Conservation (phyloP, 352 stramenopile species). For the Phytophthora citrophthora region DNA sequence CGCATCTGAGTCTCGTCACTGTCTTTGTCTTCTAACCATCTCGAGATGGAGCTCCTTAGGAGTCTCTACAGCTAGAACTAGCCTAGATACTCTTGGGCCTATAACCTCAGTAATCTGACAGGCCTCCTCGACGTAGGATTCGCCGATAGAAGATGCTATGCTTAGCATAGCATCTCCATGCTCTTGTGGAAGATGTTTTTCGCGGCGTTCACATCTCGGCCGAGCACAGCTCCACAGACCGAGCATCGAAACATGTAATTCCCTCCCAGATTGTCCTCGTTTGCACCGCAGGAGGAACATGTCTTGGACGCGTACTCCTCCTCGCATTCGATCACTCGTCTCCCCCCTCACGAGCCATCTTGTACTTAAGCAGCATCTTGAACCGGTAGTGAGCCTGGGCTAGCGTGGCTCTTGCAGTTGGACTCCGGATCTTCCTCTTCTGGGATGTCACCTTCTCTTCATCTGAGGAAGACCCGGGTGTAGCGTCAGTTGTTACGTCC, state of each 20-base stretch:
- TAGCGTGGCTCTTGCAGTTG: conserved; percentile 8
- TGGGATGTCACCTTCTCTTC: not conserved
- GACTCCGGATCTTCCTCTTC: conserved; percentile 9
- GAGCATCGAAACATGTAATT: conserved; percentile 4
- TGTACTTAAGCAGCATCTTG: conserved; percentile 12
- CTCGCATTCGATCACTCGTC: conserved; percentile 12
- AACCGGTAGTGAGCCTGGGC: not conserved
- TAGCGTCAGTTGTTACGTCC: conserved; percentile 4
- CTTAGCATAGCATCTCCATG: not conserved
- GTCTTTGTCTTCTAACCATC: too few species aligned
- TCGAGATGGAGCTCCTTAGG: conserved; percentile 19
- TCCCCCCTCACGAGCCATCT: conserved; percentile 16
- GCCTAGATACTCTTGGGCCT: not conserved
- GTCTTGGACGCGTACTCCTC: conserved; percentile 30
- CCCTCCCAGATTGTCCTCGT: conserved; percentile 7
- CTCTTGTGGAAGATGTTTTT: conserved; percentile 16
- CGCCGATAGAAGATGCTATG: not conserved
- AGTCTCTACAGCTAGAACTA: too few species aligned
- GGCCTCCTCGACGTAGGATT: not conserved
- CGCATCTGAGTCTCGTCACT: too few species aligned
- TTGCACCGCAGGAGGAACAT: conserved; percentile 5
- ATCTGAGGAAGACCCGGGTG: not conserved
- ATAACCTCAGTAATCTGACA: not conserved
- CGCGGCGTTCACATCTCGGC: conserved; percentile 14
- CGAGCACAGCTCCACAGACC: not conserved